A percentile compares a stretch with the other conserved stretches of the same genome.
Evolutionary conservation across 257 asterid species (phyloP).

Genomic region (Solanum bulbocastanum): DNA sequence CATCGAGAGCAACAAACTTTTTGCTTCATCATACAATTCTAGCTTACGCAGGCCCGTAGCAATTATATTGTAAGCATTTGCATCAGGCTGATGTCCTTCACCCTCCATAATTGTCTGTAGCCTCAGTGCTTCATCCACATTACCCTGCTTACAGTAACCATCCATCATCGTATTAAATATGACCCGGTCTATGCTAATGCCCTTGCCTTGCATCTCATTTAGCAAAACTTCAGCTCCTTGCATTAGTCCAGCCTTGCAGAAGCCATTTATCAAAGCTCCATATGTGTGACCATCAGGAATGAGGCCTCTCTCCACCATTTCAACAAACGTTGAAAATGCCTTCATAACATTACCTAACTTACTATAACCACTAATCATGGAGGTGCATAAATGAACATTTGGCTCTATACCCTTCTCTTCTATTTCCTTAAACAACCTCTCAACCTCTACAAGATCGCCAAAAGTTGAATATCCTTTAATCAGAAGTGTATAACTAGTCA

Average conservation of each 20-base stretch:
- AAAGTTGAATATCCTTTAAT: constrained; percentile 29
- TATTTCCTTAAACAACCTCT: constrained; percentile 57
- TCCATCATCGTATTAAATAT: constrained; percentile 67
- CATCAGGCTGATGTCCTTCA: constrained; percentile 62
- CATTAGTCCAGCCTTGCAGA: constrained; percentile 57
- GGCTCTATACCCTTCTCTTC: constrained; percentile 29
- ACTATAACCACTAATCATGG: constrained; percentile 43
- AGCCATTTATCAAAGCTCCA: constrained; percentile 60
- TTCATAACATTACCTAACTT: constrained; percentile 36
- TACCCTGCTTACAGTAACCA: constrained; percentile 72
- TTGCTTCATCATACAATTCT: constrained; percentile 55
- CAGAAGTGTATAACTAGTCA: constrained; percentile 51
- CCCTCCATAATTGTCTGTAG: constrained; percentile 49
- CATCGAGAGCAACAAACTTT: constrained; percentile 43
- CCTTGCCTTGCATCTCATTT: constrained; percentile 64
- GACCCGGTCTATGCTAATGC: constrained; percentile 43
- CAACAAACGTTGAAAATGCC: constrained; percentile 57
- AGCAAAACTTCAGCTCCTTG: constrained; percentile 50
- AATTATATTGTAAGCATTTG: constrained; percentile 40
- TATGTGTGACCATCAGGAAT: constrained; percentile 53
- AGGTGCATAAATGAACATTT: constrained; percentile 46
- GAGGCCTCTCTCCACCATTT: constrained; percentile 44
- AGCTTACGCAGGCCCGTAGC: constrained; percentile 55
- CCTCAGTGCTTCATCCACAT: constrained; percentile 56
- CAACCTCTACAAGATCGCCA: constrained; percentile 35